Percentiles rank a stretch among this genome's conserved stretches.
These are phyloP conservation scores for Besnoitia besnoiti DNA, from an alignment of 169 alveolate genomes.

Conservation along the genomic window DNA sequence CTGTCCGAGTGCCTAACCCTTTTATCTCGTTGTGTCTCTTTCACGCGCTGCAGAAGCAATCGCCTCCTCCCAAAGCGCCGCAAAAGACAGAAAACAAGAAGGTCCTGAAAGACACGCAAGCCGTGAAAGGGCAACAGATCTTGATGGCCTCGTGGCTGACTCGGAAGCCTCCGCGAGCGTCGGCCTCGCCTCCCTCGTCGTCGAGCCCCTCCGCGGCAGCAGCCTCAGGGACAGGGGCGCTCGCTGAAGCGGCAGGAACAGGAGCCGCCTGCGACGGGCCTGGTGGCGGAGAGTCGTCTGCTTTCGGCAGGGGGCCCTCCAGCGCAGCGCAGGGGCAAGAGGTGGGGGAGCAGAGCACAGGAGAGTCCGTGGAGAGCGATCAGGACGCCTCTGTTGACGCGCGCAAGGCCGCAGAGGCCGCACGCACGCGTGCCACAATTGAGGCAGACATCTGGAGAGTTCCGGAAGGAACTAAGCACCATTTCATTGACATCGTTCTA, in stretches of 20 bases:
- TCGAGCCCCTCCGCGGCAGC: not conserved
- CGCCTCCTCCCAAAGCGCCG: not conserved
- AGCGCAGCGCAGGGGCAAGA: no score
- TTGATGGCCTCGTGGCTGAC: conserved; percentile 37
- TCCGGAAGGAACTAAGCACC: not conserved
- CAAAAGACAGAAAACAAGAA: conserved; percentile 4
- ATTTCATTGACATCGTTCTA: not conserved
- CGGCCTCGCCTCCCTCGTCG: no score
- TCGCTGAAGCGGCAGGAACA: no score
- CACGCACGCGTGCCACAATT: not conserved
- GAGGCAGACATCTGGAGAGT: conserved; percentile 35
- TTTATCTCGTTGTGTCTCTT: not conserved
- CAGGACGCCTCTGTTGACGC: not conserved
- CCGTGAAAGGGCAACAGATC: not conserved
- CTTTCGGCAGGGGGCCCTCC: no score
- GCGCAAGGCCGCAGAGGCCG: conserved; percentile 5
- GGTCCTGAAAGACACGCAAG: not conserved
- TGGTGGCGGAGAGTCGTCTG: no score
- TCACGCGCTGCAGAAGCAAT: not conserved
- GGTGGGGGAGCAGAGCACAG: not conserved
- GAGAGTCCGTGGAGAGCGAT: not conserved
- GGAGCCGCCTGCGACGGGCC: no score
- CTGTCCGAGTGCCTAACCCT: not conserved
- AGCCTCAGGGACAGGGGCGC: not conserved
- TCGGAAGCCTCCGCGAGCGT: conserved; percentile 10